Evolutionary conservation across 495 filamentous ascomycete genomes (phyloP), one percentile per base, ranked within the genome.

Genomic region (Aspergillus campestris): DNA sequence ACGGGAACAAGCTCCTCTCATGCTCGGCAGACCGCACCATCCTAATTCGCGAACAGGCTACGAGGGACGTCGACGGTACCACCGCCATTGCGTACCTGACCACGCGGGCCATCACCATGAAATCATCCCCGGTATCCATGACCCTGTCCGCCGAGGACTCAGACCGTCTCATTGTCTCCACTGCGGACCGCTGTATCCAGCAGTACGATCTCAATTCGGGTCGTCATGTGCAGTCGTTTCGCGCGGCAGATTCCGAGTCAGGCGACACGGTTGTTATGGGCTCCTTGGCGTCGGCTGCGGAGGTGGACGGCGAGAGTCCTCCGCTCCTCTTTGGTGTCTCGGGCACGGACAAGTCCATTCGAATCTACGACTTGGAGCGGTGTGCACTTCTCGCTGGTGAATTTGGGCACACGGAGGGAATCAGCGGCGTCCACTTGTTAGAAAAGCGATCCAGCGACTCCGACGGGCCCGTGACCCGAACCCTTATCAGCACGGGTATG

Each of bases 331-430:
- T 89, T 24, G 92, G 86, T 13, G 73, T 94, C 18, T 95, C 94
- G 6, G 87, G 86, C 51, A 94, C 86, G 4, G 92, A 98, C 60
- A 97, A 95, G 57, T 96, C 92, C 6, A 82, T 98, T 45, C 74
- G 92, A 14, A 66, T 97, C 3, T 97, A 98, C 59, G 86, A 94
- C 50, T 68, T 81, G 11, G 81, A 84, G 37, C 75, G 76, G 34
- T 91, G 90, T 10, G 59, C 69, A 18, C 80, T 98, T 49, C 66
- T 96, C 42, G 83, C 86, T 24, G 81, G 86, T 32, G 92, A 95
- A 62, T 95, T 88, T 74, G 94, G 92, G 10, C 92, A 98, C 57
- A 94, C 87, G 0, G 89, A 94, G 57, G 84, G 88, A 34, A 82
- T 97, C 34, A 92, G 87, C 34, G 89, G 84, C 57, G 75, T 90